These are phyloP conservation scores for Penicillium daleae DNA, from an alignment of 495 filamentous ascomycete genomes.

Conservation along the genomic window DNA sequence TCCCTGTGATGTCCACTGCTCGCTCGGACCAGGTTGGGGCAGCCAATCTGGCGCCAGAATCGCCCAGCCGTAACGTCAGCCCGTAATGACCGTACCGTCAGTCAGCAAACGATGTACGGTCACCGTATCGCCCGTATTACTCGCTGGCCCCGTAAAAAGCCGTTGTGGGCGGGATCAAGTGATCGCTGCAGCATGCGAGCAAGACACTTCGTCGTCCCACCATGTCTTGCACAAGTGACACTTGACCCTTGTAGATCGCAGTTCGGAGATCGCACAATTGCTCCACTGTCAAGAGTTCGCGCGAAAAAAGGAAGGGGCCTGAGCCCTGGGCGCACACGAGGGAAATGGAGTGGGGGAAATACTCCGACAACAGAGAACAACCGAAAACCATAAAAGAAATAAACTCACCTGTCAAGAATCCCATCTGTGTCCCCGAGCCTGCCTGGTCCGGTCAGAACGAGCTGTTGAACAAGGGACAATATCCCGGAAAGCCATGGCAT, in stretches of 20 bases:
- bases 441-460: slow-evolving; percentile 70
- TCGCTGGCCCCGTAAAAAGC: not conserved
- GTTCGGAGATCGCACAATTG: slow-evolving; percentile 42
- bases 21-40: slow-evolving; percentile 31
- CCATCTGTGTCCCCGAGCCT: slow-evolving; percentile 73
- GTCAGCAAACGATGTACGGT: slow-evolving; percentile 33
- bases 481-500: slow-evolving; percentile 86
- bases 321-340: slow-evolving; percentile 30
- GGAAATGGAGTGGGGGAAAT: slow-evolving; percentile 30
- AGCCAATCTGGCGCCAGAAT: slow-evolving; percentile 30
- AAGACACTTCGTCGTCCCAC: slow-evolving; percentile 40
- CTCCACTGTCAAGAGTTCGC: slow-evolving; percentile 39
- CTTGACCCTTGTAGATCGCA: slow-evolving; percentile 44
- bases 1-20: slow-evolving; percentile 11
- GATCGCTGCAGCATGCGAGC: slow-evolving; percentile 68
- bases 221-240: slow-evolving; percentile 35
- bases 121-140: slow-evolving; percentile 28
- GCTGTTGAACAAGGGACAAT: slow-evolving; percentile 72
- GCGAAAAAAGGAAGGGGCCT: slow-evolving; percentile 23
- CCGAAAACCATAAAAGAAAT: slow-evolving; percentile 25
- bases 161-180: slow-evolving; percentile 60
- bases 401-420: slow-evolving; percentile 85
- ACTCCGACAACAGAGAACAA: slow-evolving; percentile 11
- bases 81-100: slow-evolving; percentile 42
- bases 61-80: slow-evolving; percentile 28